Conservation (phyloP, 192 early-diverging fungal species). For the Geranomyces michiganensis region DNA sequence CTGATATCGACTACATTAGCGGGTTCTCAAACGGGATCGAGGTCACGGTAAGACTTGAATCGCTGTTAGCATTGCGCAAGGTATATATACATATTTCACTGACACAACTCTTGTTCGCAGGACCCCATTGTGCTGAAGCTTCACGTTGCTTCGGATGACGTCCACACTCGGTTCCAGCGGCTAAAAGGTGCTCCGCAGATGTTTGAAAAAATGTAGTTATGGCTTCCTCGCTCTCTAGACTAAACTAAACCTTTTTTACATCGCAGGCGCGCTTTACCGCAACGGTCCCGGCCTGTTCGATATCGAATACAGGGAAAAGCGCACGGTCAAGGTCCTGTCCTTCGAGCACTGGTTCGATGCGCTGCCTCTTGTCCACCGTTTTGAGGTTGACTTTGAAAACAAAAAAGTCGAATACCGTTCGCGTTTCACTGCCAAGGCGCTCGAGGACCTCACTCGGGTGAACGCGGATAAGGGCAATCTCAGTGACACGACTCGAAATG, state of each 20-base stretch:
- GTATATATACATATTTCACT: neutral
- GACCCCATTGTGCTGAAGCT: conserved; percentile 20
- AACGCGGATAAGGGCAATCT: conserved; percentile 2
- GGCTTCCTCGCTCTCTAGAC: neutral
- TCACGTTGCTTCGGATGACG: neutral
- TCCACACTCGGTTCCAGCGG: neutral
- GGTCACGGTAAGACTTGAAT: conserved; percentile 13
- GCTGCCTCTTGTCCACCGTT: conserved; percentile 36
- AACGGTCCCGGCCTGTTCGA: conserved; percentile 41
- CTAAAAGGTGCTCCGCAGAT: too few relatives aligned
- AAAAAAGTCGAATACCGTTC: conserved; percentile 28
- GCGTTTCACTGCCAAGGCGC: conserved; percentile 25
- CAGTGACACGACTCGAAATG: neutral
- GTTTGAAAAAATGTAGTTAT: neutral
- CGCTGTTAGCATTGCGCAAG: neutral
- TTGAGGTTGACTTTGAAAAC: conserved; percentile 28
- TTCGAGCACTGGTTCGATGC: conserved; percentile 41
- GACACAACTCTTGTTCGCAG: too few relatives aligned
- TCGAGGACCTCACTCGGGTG: conserved; percentile 27
- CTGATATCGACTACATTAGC: conserved; percentile 31
- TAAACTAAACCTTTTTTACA: neutral
- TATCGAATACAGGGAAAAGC: conserved; percentile 18
- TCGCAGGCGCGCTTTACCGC: conserved; percentile 31
- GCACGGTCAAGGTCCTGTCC: neutral
- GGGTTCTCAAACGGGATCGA: conserved; percentile 36